Conservation (phyloP, 768 basidiomycete genomes). For the Phlebiopsis flavidoalba region DNA sequence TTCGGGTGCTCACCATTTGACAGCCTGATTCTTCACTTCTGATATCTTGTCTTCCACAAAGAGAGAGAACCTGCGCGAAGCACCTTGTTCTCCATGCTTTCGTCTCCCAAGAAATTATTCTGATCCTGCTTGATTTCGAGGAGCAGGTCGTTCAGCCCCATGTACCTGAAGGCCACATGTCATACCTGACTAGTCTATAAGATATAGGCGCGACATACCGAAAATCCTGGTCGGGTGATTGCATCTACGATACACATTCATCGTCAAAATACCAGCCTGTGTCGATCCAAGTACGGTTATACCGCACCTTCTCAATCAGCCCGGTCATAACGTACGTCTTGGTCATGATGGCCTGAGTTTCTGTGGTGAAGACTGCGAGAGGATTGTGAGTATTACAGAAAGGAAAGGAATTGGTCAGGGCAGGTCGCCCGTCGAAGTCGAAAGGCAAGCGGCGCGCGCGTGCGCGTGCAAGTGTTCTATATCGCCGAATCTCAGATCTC, state of each 20-base stretch:
- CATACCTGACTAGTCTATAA: slow-evolving; percentile 13
- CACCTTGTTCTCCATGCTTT: slow-evolving; percentile 78
- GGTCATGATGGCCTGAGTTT: slow-evolving; percentile 47
- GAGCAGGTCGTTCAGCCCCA: slow-evolving; percentile 95
- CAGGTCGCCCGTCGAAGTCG: slow-evolving; percentile 5
- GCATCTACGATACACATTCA: slow-evolving; percentile 52
- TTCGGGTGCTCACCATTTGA: slow-evolving; percentile 71
- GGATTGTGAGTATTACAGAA: not conserved
- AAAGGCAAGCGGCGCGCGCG: slow-evolving; percentile 6
- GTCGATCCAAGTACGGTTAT: not conserved
- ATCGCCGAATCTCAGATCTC: slow-evolving; percentile 11
- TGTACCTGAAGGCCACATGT: slow-evolving; percentile 55
- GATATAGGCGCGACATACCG: slow-evolving; percentile 41
- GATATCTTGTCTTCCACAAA: slow-evolving; percentile 94
- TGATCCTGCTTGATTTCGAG: slow-evolving; percentile 81
- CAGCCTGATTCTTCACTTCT: slow-evolving; percentile 97
- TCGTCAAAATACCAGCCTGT: not conserved
- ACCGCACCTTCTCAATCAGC: slow-evolving; percentile 70
- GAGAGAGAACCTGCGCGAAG: slow-evolving; percentile 75
- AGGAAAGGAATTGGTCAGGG: slow-evolving; percentile 14
- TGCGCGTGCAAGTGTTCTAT: not conserved
- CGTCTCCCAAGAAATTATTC: slow-evolving; percentile 75
- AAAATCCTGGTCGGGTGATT: slow-evolving; percentile 88
- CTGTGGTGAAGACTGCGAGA: not conserved
- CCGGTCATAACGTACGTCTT: slow-evolving; percentile 82